These are phyloP conservation scores for Aspergillus sp. DNA, from an alignment of 2,329 filamentous ascomycete species.

Conservation along the genomic window DNA sequence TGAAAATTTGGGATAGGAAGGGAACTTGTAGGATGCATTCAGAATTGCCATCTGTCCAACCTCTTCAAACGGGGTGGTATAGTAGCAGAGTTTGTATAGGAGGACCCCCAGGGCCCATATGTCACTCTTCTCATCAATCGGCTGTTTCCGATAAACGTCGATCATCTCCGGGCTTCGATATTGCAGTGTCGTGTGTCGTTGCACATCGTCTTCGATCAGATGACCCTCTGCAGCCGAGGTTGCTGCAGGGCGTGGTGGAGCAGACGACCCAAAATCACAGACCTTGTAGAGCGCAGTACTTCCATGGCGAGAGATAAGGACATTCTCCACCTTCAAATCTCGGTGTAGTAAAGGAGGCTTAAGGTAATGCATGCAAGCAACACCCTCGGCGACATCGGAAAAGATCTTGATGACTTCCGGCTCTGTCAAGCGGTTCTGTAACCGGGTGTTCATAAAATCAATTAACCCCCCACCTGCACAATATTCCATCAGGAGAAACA, in stretches of 20 bases:
- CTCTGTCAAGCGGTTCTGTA: conserved; percentile 95
- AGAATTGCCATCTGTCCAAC: conserved; percentile 96
- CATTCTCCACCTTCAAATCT: conserved; percentile 97
- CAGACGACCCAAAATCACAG: conserved; percentile 95
- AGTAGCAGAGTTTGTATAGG: conserved; percentile 97
- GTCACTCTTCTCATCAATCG: conserved; percentile 97
- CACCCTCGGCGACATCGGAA: conserved; percentile 89
- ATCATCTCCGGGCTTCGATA: conserved; percentile 99
- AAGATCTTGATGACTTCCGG: conserved; percentile 98
- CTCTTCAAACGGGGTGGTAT: conserved; percentile 97
- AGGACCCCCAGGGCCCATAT: conserved; percentile 96
- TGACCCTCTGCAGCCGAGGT: conserved; percentile 85
- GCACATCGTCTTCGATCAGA: conserved; percentile 92
- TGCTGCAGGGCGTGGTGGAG: conserved; percentile 78
- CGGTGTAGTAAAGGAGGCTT: conserved; percentile 89
- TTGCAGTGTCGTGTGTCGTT: conserved; percentile 94
- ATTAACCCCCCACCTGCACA: conserved; percentile 94
- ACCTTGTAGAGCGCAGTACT: conserved; percentile 82
- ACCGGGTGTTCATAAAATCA: conserved; percentile 98
- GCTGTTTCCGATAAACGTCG: conserved; percentile 92
- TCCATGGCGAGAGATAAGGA: conserved; percentile 74
- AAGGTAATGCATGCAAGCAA: conserved; percentile 98
- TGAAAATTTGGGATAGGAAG: conserved; percentile 83
- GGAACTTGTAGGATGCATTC: conserved; percentile 92
- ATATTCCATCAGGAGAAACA: conserved; percentile 97